A percentile compares a stretch with the other conserved stretches of the same genome.
Evolutionary conservation across 2,329 filamentous ascomycete genomes (phyloP).

Genomic region (Alternaria sp.): DNA sequence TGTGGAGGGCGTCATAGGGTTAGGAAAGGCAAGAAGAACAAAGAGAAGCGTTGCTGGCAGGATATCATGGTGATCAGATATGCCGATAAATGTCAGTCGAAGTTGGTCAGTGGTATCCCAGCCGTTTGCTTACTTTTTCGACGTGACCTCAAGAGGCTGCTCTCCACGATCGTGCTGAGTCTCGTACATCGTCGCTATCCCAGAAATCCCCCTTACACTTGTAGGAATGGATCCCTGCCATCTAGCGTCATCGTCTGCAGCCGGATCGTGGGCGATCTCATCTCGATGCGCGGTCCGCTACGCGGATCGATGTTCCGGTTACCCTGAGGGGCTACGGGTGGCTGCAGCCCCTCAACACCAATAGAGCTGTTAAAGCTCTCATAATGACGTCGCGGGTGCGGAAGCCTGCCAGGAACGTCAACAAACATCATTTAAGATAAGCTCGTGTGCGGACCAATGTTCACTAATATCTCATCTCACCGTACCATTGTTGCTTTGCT

Average conservation of each 20-base stretch:
- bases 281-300: constrained; percentile 10
- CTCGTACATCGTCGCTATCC: neutral
- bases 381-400: constrained; percentile 26
- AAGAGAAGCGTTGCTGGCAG: constrained; percentile 24
- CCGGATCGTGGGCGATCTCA: neutral
- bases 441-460: neutral
- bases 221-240: neutral
- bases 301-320: constrained; percentile 1
- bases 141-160: neutral
- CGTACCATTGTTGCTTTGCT: neutral
- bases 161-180: neutral
- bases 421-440: constrained; percentile 5
- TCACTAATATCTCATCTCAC: neutral
- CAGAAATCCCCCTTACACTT: neutral
- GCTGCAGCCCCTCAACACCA: constrained; percentile 21
- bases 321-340: constrained; percentile 2
- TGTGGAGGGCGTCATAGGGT: constrained; percentile 26
- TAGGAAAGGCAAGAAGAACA: constrained; percentile 2
- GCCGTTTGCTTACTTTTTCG: neutral
- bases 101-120: neutral
- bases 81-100: neutral
- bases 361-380: constrained; percentile 24
- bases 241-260: constrained; percentile 6
- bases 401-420: constrained; percentile 2
- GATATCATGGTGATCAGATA: constrained; percentile 8